Evolutionary conservation across 495 filamentous ascomycete species (phyloP), one percentile per base, ranked within the genome.

Genomic region (Penicillium herquei): DNA sequence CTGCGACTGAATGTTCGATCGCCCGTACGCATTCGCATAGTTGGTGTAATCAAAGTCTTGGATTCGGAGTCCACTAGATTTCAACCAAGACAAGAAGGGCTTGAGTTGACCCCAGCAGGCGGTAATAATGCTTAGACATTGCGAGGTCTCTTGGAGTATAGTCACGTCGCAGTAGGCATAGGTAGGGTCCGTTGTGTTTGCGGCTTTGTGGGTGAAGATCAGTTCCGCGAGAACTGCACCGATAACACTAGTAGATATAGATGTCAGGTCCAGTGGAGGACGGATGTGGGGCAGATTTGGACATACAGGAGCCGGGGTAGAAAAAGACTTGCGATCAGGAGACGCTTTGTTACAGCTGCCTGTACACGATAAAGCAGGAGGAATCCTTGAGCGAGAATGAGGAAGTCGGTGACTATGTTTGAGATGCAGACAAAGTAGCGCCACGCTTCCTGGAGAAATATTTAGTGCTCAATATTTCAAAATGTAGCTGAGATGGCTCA

Each of bases 71-170:
- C 62, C 63, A 40, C 62, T 66, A 2, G 66, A 66, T 49, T 58
- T 57, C 46, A 69, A 52, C 58, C 59, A 63, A 8, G 59, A 56
- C 8, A 69, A 54, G 42, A 69, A 69, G 8, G 66, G 66, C 17
- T 63, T 64, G 31, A 69, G 52, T 48, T 69, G 66, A 11, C 56
- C 63, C 64, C 66, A 69, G 55, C 61, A 69, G 26, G 66, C 66
- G 4, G 66, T 63, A 9, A 67, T 52, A 21, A 66, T 62, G 54
- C 57, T 63, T 2, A 64, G 44, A 32, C 50, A 64, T 51, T 70
- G 62, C 13, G 61, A 52, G 12, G 57, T 41, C 32, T 56, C 51
- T 16, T 58, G 50, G 13, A 61, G 32, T 32, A 70, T 61, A 7
- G 62, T 63, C 9, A 61, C 11, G 1, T 58, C 39, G 26, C 47